These are phyloP conservation scores for Leccinum fuscescens DNA, from an alignment of 1,284 basidiomycete species.

Conservation along the genomic window DNA sequence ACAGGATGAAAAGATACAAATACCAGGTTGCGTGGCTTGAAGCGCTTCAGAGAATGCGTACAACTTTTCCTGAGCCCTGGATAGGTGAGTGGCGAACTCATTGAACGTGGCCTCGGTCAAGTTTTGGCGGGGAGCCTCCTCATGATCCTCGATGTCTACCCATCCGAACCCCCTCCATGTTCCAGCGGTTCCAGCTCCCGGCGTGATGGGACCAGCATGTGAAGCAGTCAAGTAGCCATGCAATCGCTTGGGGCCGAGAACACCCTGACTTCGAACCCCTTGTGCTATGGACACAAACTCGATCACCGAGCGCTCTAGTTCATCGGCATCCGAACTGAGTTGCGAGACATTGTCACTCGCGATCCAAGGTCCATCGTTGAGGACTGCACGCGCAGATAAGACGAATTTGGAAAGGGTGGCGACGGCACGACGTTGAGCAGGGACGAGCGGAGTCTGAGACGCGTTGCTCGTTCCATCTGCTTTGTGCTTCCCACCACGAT, in stretches of 20 bases:
- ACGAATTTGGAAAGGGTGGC: slow-evolving; percentile 38
- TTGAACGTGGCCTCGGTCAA: slow-evolving; percentile 23
- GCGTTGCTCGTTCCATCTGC: slow-evolving; percentile 24
- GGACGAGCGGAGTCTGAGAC: slow-evolving; percentile 35
- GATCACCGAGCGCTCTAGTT: slow-evolving; percentile 29
- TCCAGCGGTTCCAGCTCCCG: slow-evolving; percentile 32
- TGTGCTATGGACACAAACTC: slow-evolving; percentile 33
- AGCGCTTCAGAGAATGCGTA: slow-evolving; percentile 20
- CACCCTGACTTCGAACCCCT: slow-evolving; percentile 25
- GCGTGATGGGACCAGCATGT: slow-evolving; percentile 16
- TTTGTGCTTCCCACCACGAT: slow-evolving; percentile 18
- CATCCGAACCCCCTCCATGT: slow-evolving; percentile 36
- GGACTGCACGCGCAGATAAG: slow-evolving; percentile 33
- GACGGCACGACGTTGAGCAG: slow-evolving; percentile 36
- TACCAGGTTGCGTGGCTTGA: slow-evolving; percentile 25
- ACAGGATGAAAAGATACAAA: not conserved
- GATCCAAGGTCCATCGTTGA: slow-evolving; percentile 33
- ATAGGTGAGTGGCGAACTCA: slow-evolving; percentile 21
- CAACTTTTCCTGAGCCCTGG: slow-evolving; percentile 22
- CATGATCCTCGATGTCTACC: slow-evolving; percentile 32
- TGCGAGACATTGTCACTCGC: slow-evolving; percentile 21
- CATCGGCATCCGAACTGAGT: slow-evolving; percentile 29
- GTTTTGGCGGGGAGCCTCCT: slow-evolving; percentile 33
- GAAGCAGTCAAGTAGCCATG: slow-evolving; percentile 27
- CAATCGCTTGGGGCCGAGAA: slow-evolving; percentile 23